phyloP scores from a whole-genome alignment of 129 eudicot genomes.

The Gnaphalium uliginosum region DNA sequence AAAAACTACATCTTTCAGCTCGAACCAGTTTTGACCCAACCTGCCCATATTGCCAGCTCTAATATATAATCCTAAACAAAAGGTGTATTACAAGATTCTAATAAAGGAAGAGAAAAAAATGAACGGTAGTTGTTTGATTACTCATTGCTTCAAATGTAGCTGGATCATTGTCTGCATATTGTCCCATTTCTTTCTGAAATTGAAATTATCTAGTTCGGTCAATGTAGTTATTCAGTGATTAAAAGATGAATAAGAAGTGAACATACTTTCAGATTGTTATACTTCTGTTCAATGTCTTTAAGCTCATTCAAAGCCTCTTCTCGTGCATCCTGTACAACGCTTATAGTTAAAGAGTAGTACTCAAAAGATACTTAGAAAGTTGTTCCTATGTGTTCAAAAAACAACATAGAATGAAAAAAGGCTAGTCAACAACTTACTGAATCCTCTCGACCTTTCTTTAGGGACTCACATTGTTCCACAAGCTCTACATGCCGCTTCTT shows the following conservation, averaged over 20 bases:
- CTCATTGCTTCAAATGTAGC: slow-evolving; percentile 95
- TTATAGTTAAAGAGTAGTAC: slow-evolving; percentile 6
- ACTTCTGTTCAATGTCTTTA: slow-evolving; percentile 67
- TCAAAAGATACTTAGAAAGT: background rate
- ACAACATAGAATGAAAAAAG: no score
- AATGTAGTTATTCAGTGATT: background rate
- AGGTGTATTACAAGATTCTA: background rate
- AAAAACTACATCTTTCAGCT: background rate
- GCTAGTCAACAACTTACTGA: slow-evolving; percentile 52
- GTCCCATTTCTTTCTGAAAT: slow-evolving; percentile 76
- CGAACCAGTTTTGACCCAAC: background rate
- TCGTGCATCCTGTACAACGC: slow-evolving; percentile 88
- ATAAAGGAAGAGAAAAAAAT: background rate
- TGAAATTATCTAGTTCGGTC: background rate
- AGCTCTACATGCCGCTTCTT: slow-evolving; percentile 70
- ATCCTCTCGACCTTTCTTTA: slow-evolving; percentile 88
- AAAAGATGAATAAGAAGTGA: slow-evolving; percentile 14
- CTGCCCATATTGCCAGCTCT: background rate
- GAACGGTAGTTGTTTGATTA: slow-evolving; percentile 33
- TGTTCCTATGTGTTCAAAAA: no score
- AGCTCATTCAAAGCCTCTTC: slow-evolving; percentile 78
- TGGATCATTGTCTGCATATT: slow-evolving; percentile 96
- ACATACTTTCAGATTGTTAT: slow-evolving; percentile 69
- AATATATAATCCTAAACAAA: background rate
- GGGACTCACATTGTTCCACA: slow-evolving; percentile 59